Evolutionary conservation across 1,284 basidiomycete species (phyloP), one percentile per base, ranked within the genome.

Genomic region (Pseudozyma thailandica): DNA sequence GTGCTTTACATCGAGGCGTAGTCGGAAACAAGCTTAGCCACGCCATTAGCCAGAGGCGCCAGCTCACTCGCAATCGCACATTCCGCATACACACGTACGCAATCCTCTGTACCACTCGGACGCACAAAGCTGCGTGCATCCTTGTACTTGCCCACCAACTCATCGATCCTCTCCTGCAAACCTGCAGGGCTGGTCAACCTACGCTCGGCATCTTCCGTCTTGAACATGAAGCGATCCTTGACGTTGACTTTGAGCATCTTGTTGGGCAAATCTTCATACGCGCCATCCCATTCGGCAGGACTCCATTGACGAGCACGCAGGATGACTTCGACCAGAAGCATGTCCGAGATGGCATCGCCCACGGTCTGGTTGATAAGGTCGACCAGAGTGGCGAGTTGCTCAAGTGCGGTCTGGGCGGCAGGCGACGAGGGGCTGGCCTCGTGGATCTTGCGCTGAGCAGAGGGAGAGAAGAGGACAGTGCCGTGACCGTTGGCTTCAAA

Each of bases 401-500:
- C 52, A 10, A 80, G 56, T 30, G 80, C 92, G 27, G 88, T 90
- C 88, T 82, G 91, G 90, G 84, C 87, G 31, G 92, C 91, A 8
- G 89, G 91, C 15, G 88, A 88, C 72, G 93, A 89, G 16, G 92
- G 90, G 2, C 91, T 91, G 26, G 88, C 87, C 72, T 92, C 86
- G 10, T 85, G 84, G 42, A 86, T 82, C 48, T 65, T 68, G 10
- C 60, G 64, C 62, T 73, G 52, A 4, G 65, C 69, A 4, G 68
- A 59, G 26, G 57, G 53, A 10, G 95, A 97, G 85, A 99, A 98
- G 49, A 98, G 85, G 43, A 98, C 93, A 1, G 96, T 99, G 37
- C 96, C 96, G 79, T 99, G 96, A 0, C 96, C 96, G 82, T 99
- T 99, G 50, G 96, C 96, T 84, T 99, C 96, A 80, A 99, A 99